Evolutionary conservation across 495 filamentous ascomycete genomes (phyloP).

Genomic region (Aspergillus bridgeri): DNA sequence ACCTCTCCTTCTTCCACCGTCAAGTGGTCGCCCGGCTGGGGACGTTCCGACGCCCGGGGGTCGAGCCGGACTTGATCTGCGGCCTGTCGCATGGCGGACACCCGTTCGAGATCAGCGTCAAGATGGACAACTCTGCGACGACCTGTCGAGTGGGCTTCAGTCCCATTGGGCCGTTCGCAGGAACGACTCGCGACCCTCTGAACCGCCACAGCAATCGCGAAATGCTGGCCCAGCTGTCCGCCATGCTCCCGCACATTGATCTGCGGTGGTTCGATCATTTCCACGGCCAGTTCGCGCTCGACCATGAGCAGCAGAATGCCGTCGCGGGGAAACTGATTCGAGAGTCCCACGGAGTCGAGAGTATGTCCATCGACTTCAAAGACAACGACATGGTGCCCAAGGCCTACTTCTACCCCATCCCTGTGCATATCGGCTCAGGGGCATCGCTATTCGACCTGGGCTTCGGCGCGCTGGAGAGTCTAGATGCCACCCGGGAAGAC

Average conservation of each 20-base stretch:
- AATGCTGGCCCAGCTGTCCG: not conserved
- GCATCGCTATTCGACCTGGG: not conserved
- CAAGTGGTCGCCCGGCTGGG: not conserved
- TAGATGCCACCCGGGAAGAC: not conserved
- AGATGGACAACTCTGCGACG: not conserved
- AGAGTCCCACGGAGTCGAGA: not conserved
- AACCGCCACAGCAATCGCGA: not conserved
- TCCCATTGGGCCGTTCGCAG: not conserved
- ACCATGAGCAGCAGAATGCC: not conserved
- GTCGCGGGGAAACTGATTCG: not conserved
- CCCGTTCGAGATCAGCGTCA: slow-evolving; percentile 1
- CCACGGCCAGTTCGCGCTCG: not conserved
- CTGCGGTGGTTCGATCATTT: slow-evolving; percentile 3
- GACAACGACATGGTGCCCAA: slow-evolving; percentile 1
- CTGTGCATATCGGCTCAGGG: not conserved
- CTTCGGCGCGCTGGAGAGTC: not conserved
- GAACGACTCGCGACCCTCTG: not conserved
- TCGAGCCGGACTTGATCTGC: not conserved
- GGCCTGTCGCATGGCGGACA: not conserved
- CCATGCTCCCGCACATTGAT: not conserved
- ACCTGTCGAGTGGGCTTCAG: not conserved
- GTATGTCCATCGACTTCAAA: not conserved
- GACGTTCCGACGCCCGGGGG: not conserved
- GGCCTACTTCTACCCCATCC: slow-evolving; percentile 1
- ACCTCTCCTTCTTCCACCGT: slow-evolving; percentile 1